Evolutionary conservation across 768 basidiomycete genomes (phyloP).

Genomic region (Boletellus ananiceps): DNA sequence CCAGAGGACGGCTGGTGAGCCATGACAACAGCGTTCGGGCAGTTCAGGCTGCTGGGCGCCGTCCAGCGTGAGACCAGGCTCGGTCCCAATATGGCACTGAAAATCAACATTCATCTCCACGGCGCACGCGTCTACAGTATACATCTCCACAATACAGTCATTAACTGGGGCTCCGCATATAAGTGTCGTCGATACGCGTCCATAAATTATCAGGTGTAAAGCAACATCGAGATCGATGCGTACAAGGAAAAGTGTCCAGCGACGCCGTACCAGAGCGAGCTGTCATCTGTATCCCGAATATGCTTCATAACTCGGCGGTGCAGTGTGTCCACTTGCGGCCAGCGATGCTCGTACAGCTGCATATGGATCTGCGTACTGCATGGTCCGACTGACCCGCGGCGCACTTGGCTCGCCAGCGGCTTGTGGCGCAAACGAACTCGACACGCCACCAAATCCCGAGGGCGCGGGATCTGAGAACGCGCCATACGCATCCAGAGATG

Average conservation of each 20-base stretch:
- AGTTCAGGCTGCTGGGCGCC: background rate
- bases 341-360: constrained; percentile 70
- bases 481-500: constrained; percentile 84
- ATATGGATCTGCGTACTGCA: constrained; percentile 92
- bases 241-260: constrained; percentile 10
- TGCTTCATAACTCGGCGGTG: constrained; percentile 50
- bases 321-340: constrained; percentile 27
- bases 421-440: constrained; percentile 33
- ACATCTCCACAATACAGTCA: constrained; percentile 13
- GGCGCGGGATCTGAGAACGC: constrained; percentile 89
- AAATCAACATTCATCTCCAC: constrained; percentile 6
- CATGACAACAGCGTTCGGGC: constrained; percentile 1
- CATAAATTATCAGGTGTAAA: background rate
- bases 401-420: constrained; percentile 30
- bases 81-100: constrained; percentile 11
- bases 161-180: background rate
- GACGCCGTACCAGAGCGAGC: background rate
- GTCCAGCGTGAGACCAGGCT: constrained; percentile 16
- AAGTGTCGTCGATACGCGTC: constrained; percentile 3
- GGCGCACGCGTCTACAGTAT: constrained; percentile 3
- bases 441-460: constrained; percentile 55
- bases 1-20: constrained; percentile 28
- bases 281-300: constrained; percentile 48
- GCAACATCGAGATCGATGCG: constrained; percentile 7
- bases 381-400: constrained; percentile 74